Evolutionary conservation across 768 basidiomycete species (phyloP), one percentile per base, ranked within the genome.

Genomic region (Hericium rajendrae): DNA sequence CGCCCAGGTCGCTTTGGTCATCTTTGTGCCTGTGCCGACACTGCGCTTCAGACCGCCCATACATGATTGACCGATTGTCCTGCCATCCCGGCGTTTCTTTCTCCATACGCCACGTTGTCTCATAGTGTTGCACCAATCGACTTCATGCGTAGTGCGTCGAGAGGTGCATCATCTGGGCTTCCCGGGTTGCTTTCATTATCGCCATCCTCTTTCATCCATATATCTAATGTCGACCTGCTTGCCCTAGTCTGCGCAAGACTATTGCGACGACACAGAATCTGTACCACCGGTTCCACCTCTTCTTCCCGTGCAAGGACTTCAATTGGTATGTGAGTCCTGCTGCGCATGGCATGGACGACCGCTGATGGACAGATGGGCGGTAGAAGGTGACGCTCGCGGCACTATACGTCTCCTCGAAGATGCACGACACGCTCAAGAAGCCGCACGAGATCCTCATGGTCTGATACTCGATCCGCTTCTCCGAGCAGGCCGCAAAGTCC

Each of bases 341-440:
- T 32, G 32, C 32, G 6, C 11, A 4, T 37, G 13, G 6, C 11
- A 20, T 57, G 16, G 39, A 11, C 28, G 28, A 32, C 28, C 28
- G 28, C 8, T 32, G 28, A 32, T 22, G 22, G 28, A 32, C 28
- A 8, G 28, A 22, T 22, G 28, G 38, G 20, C 16, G 22, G 48
- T 59, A 97, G 94, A 95, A 99, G 65, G 91, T 93, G 2, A 79
- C 88, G 6, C 79, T 97, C 10, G 88, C 93, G 2, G 78, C 85
- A 0, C 74, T 98, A 6, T 97, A 92, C 71, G 94, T 97, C 15
- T 94, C 95, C 0, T 88, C 91, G 2, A 99, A 99, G 72, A 89
- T 98, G 79, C 94, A 98, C 64, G 97, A 99, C 72, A 98, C 97
- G 2, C 81, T 98, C 60, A 99, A 99, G 76, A 98, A 98, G 70